Percentiles rank a stretch among this genome's conserved stretches.
Conservation (phyloP, 2,329 filamentous ascomycete species). For the Aschersonia sp. region DNA sequence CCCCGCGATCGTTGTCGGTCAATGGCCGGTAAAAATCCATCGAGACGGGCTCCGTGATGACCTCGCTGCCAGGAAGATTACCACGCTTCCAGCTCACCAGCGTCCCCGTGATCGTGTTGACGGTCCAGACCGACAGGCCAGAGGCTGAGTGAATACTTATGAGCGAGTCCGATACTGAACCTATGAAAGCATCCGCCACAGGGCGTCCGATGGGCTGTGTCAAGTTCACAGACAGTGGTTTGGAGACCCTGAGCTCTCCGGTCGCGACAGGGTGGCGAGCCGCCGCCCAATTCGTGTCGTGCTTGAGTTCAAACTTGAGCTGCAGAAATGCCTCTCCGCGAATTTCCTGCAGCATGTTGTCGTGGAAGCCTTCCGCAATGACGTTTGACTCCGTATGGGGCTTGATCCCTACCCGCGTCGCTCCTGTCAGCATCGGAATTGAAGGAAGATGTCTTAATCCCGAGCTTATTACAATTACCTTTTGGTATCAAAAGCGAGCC, state of each 20-base stretch:
- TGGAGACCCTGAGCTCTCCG: slow-evolving; percentile 27
- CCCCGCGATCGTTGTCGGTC: slow-evolving; percentile 50
- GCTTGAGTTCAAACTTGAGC: slow-evolving; percentile 28
- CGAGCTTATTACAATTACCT: slow-evolving; percentile 12
- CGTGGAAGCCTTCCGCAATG: slow-evolving; percentile 15
- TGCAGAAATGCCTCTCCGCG: slow-evolving; percentile 29
- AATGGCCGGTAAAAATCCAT: slow-evolving; percentile 49
- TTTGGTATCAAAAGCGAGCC: slow-evolving; percentile 24
- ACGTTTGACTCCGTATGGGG: slow-evolving; percentile 25
- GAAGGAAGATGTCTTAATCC: background rate
- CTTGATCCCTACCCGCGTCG: slow-evolving; percentile 18
- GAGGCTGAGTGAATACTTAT: slow-evolving; percentile 20
- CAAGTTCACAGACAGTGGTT: slow-evolving; percentile 14
- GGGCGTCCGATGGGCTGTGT: slow-evolving; percentile 6
- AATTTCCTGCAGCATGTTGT: slow-evolving; percentile 9
- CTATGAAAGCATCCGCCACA: slow-evolving; percentile 10
- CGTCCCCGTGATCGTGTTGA: slow-evolving; percentile 27
- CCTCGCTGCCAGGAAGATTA: slow-evolving; percentile 14
- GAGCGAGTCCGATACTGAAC: slow-evolving; percentile 3
- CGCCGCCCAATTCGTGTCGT: slow-evolving; percentile 34
- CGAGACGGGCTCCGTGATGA: slow-evolving; percentile 27
- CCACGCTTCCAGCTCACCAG: slow-evolving; percentile 26
- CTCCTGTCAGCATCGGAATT: background rate
- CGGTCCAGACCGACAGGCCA: slow-evolving; percentile 24
- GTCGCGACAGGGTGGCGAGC: slow-evolving; percentile 37